Evolutionary conservation across 2,329 filamentous ascomycete genomes (phyloP).

Genomic region (Ophioceras dolichostomum): DNA sequence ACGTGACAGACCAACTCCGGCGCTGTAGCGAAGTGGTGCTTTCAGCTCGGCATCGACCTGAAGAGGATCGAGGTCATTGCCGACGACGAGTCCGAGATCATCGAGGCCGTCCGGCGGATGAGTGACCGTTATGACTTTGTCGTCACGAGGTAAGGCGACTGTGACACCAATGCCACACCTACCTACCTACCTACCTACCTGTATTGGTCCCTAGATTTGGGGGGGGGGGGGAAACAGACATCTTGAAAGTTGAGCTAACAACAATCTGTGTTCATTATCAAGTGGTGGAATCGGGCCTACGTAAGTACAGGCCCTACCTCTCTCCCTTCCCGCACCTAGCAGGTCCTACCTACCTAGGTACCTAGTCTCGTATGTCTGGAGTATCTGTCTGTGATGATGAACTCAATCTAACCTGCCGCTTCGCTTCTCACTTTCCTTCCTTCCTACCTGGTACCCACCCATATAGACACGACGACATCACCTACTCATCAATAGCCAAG

Average conservation of each 20-base stretch:
- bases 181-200: too few relatives aligned
- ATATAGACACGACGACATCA: constrained; percentile 93
- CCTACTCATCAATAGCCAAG: constrained; percentile 85
- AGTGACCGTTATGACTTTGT: constrained; percentile 85
- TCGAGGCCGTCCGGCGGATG: constrained; percentile 80
- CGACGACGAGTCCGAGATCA: constrained; percentile 82
- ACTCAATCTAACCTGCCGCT: too few relatives aligned
- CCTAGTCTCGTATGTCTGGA: background rate
- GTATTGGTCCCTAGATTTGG: too few relatives aligned
- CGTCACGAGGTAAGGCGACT: constrained; percentile 66
- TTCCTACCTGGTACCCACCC: too few relatives aligned
- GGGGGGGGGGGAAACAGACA: too few relatives aligned
- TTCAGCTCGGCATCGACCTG: constrained; percentile 50
- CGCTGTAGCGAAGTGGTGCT: constrained; percentile 54
- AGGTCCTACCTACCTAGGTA: too few relatives aligned
- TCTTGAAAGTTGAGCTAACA: too few relatives aligned
- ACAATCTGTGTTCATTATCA: background rate
- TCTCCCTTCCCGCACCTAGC: too few relatives aligned
- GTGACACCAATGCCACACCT: too few relatives aligned
- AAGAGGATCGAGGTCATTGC: constrained; percentile 88
- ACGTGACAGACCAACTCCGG: constrained; percentile 50
- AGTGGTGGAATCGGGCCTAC: constrained; percentile 91
- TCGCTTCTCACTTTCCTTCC: too few relatives aligned
- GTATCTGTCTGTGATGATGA: constrained; percentile 4
- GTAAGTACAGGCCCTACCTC: constrained; percentile 44